Conservation (phyloP, 2,329 filamentous ascomycete species). For the Aspergillus floridensis region DNA sequence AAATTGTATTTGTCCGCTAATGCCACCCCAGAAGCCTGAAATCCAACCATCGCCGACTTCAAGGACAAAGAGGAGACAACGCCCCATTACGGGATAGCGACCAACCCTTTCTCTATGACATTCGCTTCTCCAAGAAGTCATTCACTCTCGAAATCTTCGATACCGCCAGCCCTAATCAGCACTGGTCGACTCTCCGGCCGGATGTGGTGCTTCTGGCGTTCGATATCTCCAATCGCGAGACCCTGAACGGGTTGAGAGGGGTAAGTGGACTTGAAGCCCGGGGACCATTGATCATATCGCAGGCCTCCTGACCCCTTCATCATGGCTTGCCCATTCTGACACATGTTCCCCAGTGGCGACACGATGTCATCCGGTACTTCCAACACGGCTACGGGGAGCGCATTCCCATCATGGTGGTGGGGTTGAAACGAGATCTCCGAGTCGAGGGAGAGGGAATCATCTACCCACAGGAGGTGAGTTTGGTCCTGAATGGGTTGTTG, state of each 20-base stretch:
- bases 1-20: not conserved
- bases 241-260: constrained; percentile 48
- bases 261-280: constrained; percentile 19
- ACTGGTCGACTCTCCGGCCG: constrained; percentile 55
- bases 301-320: not conserved
- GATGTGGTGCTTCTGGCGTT: constrained; percentile 59
- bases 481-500: not conserved
- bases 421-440: constrained; percentile 58
- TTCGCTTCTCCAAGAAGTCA: constrained; percentile 54
- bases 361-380: constrained; percentile 50
- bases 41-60: constrained; percentile 14
- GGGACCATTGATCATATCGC: too few relatives aligned
- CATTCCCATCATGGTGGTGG: constrained; percentile 58
- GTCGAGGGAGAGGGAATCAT: constrained; percentile 45
- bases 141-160: constrained; percentile 58
- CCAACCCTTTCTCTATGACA: constrained; percentile 60
- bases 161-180: constrained; percentile 54
- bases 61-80: constrained; percentile 27
- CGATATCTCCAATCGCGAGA: constrained; percentile 54
- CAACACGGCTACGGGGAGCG: constrained; percentile 44
- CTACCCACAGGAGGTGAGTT: constrained; percentile 42
- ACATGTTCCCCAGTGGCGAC: constrained; percentile 37
- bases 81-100: constrained; percentile 53
- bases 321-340: not conserved
- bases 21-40: constrained; percentile 15